Evolutionary conservation across 2,329 filamentous ascomycete species (phyloP).

Genomic region (Calonectria montana): DNA sequence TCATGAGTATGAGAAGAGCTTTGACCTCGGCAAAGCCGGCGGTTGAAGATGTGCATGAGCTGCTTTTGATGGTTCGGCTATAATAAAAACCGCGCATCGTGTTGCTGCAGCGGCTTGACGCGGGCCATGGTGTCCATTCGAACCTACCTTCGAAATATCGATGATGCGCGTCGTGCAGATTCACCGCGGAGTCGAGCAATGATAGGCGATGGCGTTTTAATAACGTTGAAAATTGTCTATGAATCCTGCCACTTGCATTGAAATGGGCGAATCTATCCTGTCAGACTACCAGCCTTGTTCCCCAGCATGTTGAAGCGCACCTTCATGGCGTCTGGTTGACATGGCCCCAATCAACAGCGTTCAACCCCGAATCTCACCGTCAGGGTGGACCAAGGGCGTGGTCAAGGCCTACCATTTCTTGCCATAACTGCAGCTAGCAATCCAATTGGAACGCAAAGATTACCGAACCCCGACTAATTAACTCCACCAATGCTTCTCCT

Average conservation of each 20-base stretch:
- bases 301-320: conserved; percentile 16
- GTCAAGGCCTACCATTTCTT: conserved; percentile 28
- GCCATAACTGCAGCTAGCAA: conserved; percentile 31
- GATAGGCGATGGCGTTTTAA: conserved; percentile 11
- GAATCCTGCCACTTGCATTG: conserved; percentile 14
- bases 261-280: not conserved
- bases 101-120: not conserved
- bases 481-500: conserved; percentile 36
- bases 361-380: conserved; percentile 15
- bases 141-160: not conserved
- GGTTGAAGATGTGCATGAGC: conserved; percentile 4
- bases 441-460: conserved; percentile 39
- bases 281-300: conserved; percentile 16
- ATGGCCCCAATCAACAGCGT: conserved; percentile 33
- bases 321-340: conserved; percentile 28
- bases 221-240: conserved; percentile 18
- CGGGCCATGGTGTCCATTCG: not conserved
- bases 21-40: conserved; percentile 44
- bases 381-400: conserved; percentile 28
- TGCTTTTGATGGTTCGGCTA: conserved; percentile 1
- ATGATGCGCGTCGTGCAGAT: not conserved
- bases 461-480: conserved; percentile 35
- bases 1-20: conserved; percentile 74
- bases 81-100: not conserved
- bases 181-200: not conserved